These are phyloP conservation scores for Tolypocladium guangdongense DNA, from an alignment of 2,329 filamentous ascomycete species.

Conservation along the genomic window DNA sequence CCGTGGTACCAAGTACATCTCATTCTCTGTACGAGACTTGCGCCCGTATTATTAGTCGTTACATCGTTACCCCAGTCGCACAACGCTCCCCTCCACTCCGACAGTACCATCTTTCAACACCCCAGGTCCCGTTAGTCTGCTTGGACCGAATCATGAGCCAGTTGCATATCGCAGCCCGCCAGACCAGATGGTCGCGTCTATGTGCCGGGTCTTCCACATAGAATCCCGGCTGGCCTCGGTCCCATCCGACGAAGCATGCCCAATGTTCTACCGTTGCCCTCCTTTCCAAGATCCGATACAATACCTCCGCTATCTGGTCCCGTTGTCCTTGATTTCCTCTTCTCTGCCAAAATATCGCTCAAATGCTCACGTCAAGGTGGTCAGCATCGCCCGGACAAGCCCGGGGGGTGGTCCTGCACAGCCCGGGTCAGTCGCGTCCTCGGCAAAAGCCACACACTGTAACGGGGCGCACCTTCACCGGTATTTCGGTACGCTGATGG, in stretches of 20 bases:
- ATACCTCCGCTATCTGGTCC: neutral
- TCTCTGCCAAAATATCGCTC: neutral
- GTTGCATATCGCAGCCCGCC: too few species aligned
- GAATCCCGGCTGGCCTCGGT: neutral
- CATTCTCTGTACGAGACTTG: neutral
- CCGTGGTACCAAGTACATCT: neutral
- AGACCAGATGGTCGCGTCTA: neutral
- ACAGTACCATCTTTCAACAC: too few species aligned
- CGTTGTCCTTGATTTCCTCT: neutral
- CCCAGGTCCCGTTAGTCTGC: too few species aligned
- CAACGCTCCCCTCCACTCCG: neutral
- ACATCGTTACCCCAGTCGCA: neutral
- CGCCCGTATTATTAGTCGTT: neutral
- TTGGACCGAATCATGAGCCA: too few species aligned
- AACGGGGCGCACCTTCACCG: conserved; percentile 41
- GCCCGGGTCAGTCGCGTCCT: conserved; percentile 19
- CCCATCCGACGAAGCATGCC: too few species aligned
- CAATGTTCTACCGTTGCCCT: neutral
- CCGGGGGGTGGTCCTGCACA: conserved; percentile 49
- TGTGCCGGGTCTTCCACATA: neutral
- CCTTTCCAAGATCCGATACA: neutral
- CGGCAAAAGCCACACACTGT: conserved; percentile 4
- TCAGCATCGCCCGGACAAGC: conserved; percentile 59
- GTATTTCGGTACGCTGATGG: conserved; percentile 68
- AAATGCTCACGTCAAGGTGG: conserved; percentile 50